Evolutionary conservation across 1,284 basidiomycete genomes (phyloP).

Genomic region (Trametes pubescens): DNA sequence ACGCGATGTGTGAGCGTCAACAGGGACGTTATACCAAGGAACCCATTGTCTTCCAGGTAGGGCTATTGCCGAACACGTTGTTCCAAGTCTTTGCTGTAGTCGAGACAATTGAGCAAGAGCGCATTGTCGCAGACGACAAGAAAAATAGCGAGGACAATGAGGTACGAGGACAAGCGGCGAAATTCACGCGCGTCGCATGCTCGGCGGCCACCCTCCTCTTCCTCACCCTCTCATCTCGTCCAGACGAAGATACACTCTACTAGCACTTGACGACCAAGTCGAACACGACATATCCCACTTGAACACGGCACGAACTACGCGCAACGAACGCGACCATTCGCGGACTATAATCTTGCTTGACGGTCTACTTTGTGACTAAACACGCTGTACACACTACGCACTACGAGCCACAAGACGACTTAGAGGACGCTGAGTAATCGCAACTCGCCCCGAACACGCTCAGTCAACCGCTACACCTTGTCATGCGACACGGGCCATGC

Average conservation of each 20-base stretch:
- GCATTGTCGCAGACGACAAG: not conserved
- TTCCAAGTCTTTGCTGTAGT: too few species aligned
- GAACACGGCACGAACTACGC: not conserved
- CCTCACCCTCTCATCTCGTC: conserved; percentile 6
- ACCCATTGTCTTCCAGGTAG: not conserved
- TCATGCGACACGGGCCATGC: conserved; percentile 25
- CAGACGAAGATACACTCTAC: not conserved
- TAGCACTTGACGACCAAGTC: not conserved
- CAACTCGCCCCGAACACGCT: not conserved
- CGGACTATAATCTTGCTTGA: not conserved
- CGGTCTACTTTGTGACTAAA: not conserved
- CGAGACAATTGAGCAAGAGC: too few species aligned
- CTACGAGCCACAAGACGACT: not conserved
- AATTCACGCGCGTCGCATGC: not conserved
- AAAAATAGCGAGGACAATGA: conserved; percentile 4
- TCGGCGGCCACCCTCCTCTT: not conserved
- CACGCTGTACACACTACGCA: conserved; percentile 1
- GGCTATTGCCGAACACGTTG: not conserved
- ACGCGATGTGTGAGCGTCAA: too few species aligned
- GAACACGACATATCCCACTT: not conserved
- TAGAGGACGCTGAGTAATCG: not conserved
- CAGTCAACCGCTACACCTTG: not conserved
- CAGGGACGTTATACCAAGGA: too few species aligned
- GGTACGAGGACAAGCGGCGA: not conserved
- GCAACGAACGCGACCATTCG: not conserved